Base-by-base conservation (phyloP, 805 yeast genomes). In the Starmerella cellae region DNA sequence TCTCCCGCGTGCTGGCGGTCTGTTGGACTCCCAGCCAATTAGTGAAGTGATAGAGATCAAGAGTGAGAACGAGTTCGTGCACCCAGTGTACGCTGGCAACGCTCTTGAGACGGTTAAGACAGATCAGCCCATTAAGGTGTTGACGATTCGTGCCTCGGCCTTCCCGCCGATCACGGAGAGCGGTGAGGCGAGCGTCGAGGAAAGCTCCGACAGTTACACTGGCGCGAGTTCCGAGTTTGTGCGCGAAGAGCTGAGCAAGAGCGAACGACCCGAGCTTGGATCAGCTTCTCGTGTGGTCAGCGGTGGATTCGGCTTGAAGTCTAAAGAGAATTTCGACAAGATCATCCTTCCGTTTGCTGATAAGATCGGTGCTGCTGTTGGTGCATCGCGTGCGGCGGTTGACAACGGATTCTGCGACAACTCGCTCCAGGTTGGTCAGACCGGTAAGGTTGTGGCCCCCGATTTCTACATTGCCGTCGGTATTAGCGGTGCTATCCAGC, bases 321-420 rank as follows among this genome's bases (percentile, higher is more conserved):
- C 76, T 62, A 87, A 85, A 62, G 95, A 82, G 59, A 79, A 80
- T 44, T 88, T 88, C 61, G 93, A 82, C 43, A 59, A 69, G 42
- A 52, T 83, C 45, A 68, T 91, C 41, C 74, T 71, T 53, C 97
- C 98, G 39, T 68, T 88, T 51, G 96, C 97, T 6, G 77, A 75
- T 44, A 71, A 80, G 46, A 66, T 88, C 45, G 73, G 77, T 43
- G 98, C 97, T 2, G 97, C 94, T 42, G 79, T 88, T 38, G 98
- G 98, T 56, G 97, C 97, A 3, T 83, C 95, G 6, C 77, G 98
- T 62, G 97, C 96, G 17, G 98, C 97, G 27, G 98, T 91, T 20
- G 98, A 88, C 63, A 71, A 93, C 35, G 97, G 96, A 0, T 85
- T 74, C 60, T 85, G 94, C 58, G 97, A 91, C 59, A 91, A 88